Evolutionary conservation across 1,284 basidiomycete species (phyloP).

Genomic region (Ustilago loliicola): DNA sequence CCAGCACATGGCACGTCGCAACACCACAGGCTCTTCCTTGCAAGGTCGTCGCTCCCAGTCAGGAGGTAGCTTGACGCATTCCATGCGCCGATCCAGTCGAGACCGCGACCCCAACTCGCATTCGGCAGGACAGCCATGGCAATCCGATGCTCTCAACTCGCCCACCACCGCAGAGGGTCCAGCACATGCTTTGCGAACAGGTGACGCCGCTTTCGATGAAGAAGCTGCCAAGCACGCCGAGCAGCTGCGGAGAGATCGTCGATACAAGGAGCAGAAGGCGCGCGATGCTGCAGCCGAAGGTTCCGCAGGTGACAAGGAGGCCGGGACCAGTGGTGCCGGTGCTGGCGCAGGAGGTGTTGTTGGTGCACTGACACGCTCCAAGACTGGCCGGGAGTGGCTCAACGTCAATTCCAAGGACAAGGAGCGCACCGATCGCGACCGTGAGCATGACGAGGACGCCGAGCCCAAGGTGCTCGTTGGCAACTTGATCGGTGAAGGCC

Average conservation of each 20-base stretch:
- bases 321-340: not conserved
- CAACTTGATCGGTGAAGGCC: conserved; percentile 94
- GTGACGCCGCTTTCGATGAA: conserved; percentile 66
- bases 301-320: conserved; percentile 22
- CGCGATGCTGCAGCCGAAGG: conserved; percentile 45
- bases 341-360: conserved; percentile 27
- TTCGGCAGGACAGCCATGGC: conserved; percentile 32
- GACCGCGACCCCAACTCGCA: conserved; percentile 39
- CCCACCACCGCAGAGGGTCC: conserved; percentile 33
- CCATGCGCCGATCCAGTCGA: conserved; percentile 38
- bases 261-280: conserved; percentile 62
- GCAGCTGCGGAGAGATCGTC: conserved; percentile 59
- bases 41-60: conserved; percentile 43
- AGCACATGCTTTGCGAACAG: conserved; percentile 55
- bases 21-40: conserved; percentile 57
- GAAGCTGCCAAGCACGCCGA: conserved; percentile 67
- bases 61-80: conserved; percentile 31
- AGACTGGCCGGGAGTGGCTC: conserved; percentile 44
- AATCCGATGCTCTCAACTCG: conserved; percentile 37
- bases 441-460: conserved; percentile 45
- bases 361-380: conserved; percentile 43
- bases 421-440: conserved; percentile 35
- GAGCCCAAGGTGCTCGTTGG: conserved; percentile 80
- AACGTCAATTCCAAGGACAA: conserved; percentile 32
- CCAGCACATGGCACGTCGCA: conserved; percentile 45